A percentile compares a stretch with the other conserved stretches of the same genome.
These are phyloP conservation scores for Pistacia integerrima DNA, from an alignment of 345 rosid species.

Conservation along the genomic window DNA sequence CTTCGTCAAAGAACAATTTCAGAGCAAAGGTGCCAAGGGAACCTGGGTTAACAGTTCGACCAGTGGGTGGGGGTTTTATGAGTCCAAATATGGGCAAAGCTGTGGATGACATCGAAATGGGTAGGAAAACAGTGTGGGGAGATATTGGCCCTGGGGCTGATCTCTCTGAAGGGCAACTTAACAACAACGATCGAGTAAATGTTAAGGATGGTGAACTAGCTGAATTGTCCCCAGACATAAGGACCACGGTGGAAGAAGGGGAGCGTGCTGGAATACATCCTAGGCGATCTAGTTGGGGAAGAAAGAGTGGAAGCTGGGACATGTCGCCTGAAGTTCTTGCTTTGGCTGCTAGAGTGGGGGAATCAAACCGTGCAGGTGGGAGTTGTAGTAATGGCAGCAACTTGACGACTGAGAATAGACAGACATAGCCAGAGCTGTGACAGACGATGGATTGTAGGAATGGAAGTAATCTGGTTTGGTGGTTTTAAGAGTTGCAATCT, in stretches of 20 bases:
- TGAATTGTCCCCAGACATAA: slow-evolving; percentile 68
- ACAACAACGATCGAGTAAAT: slow-evolving; percentile 56
- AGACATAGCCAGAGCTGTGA: slow-evolving; percentile 35
- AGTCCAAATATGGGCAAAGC: slow-evolving; percentile 96
- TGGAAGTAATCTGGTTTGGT: slow-evolving; percentile 19
- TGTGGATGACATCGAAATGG: slow-evolving; percentile 92
- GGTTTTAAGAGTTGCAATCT: slow-evolving; percentile 11
- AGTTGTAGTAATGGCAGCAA: slow-evolving; percentile 54
- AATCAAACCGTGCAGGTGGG: slow-evolving; percentile 62
- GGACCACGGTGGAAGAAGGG: slow-evolving; percentile 67
- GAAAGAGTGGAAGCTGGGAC: slow-evolving; percentile 83
- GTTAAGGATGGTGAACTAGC: slow-evolving; percentile 84
- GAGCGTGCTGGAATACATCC: slow-evolving; percentile 70
- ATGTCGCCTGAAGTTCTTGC: slow-evolving; percentile 88
- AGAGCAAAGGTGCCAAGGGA: slow-evolving; percentile 75
- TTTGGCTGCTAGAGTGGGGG: slow-evolving; percentile 88
- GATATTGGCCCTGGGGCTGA: slow-evolving; percentile 67
- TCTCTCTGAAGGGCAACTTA: slow-evolving; percentile 61
- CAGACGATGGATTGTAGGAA: slow-evolving; percentile 23
- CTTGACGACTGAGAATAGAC: slow-evolving; percentile 55
- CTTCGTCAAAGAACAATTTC: slow-evolving; percentile 78
- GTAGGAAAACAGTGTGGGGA: slow-evolving; percentile 93
- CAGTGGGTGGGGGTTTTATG: slow-evolving; percentile 78
- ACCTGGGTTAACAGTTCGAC: slow-evolving; percentile 59
- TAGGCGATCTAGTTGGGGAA: slow-evolving; percentile 80